These are phyloP conservation scores for Russula compacta DNA, from an alignment of 768 basidiomycete genomes.

Conservation along the genomic window DNA sequence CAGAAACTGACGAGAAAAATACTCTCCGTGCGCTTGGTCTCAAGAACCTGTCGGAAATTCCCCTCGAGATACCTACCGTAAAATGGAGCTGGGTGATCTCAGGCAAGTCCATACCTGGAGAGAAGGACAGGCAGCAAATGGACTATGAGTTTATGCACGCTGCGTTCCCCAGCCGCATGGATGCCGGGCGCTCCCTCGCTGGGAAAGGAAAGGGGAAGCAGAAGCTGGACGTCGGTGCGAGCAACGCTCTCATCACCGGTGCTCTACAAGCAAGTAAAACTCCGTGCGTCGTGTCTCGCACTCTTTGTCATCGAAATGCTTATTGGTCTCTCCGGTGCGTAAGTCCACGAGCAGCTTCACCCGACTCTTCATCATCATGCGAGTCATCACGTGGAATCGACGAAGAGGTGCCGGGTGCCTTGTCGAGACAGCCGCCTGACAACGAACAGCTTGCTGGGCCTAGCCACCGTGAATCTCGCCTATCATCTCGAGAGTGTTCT, in stretches of 20 bases:
- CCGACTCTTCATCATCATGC: constrained; percentile 1
- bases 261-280: not conserved
- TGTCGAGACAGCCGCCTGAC: not conserved
- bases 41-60: constrained; percentile 46
- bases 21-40: constrained; percentile 37
- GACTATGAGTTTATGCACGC: constrained; percentile 18
- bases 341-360: not conserved
- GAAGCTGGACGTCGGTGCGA: not conserved
- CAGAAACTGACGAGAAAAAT: constrained; percentile 30
- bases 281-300: not conserved
- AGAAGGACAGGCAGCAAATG: constrained; percentile 12
- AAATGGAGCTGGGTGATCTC: constrained; percentile 17
- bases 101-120: not conserved
- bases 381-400: not conserved
- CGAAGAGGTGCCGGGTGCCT: not conserved
- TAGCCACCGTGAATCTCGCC: not conserved
- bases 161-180: constrained; percentile 15
- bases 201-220: constrained; percentile 7
- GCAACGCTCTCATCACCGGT: not conserved
- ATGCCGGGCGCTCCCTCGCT: constrained; percentile 9
- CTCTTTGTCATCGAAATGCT: not conserved
- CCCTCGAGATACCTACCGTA: constrained; percentile 24
- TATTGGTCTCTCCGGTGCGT: not conserved
- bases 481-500: not conserved
- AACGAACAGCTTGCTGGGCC: not conserved